Conservation (phyloP, 371 early-diverging fungal species). For the Saksenaea vasiformis region DNA sequence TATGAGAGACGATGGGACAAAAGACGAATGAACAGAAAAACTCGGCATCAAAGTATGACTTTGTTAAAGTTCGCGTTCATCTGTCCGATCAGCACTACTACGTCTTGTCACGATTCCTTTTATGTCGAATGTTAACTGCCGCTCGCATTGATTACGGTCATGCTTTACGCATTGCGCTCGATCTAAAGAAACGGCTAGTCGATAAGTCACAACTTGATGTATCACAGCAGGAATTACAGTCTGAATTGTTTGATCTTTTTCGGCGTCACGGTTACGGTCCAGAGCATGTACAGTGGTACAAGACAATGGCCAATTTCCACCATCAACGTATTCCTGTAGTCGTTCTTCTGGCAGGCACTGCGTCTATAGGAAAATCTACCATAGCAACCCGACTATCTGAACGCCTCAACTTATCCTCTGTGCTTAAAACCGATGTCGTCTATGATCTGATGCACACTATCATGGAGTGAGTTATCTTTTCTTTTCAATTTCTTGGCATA, state of each 20-base stretch:
- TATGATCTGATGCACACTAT: constrained; percentile 40
- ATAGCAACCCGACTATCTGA: constrained; percentile 38
- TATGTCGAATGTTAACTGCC: constrained; percentile 43
- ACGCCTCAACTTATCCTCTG: constrained; percentile 36
- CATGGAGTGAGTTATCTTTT: constrained; percentile 22
- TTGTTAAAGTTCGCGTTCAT: constrained; percentile 44
- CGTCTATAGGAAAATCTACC: constrained; percentile 34
- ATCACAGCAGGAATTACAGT: constrained; percentile 31
- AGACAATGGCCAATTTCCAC: constrained; percentile 36
- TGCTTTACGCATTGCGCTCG: constrained; percentile 46
- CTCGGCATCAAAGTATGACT: constrained; percentile 44
- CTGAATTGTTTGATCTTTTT: constrained; percentile 33
- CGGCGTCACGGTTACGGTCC: constrained; percentile 31
- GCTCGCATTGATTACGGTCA: constrained; percentile 38
- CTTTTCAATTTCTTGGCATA: not conserved
- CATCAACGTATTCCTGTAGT: constrained; percentile 45
- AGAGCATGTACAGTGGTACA: constrained; percentile 33
- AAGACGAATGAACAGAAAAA: constrained; percentile 20
- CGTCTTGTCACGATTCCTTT: constrained; percentile 39
- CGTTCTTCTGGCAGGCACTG: constrained; percentile 36
- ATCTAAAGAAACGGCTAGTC: constrained; percentile 41
- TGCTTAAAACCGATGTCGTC: constrained; percentile 39
- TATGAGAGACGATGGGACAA: not conserved
- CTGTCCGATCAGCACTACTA: constrained; percentile 42
- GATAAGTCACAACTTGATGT: constrained; percentile 30